phyloP scores from a whole-genome alignment of 106 monocot species.

The Phalaenopsis aphrodite region DNA sequence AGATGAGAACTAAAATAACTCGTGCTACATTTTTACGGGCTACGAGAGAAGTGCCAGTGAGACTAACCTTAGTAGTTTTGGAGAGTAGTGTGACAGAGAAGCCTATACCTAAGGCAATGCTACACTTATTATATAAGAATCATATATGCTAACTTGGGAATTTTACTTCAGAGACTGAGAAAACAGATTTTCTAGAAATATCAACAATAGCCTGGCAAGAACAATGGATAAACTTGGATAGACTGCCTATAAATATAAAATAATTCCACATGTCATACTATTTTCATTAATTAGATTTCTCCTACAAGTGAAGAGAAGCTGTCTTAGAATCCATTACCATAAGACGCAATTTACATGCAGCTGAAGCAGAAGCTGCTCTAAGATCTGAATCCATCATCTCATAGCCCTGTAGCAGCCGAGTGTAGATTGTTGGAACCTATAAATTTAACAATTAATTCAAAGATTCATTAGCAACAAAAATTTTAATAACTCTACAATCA shows the following conservation, averaged over 20 bases:
- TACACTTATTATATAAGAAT: too few species aligned
- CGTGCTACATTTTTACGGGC: too few species aligned
- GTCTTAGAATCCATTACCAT: slow-evolving; percentile 53
- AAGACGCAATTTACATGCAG: slow-evolving; percentile 77
- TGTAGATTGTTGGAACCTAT: slow-evolving; percentile 97
- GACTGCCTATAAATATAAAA: background rate
- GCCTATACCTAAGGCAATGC: too few species aligned
- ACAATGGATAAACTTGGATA: background rate
- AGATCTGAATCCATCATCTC: slow-evolving; percentile 74
- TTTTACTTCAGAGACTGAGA: background rate
- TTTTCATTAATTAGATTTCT: background rate
- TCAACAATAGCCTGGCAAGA: background rate
- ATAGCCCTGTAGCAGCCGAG: slow-evolving; percentile 89
- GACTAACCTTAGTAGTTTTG: too few species aligned
- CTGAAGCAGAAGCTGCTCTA: slow-evolving; percentile 63
- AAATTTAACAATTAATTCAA: background rate
- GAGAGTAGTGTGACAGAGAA: too few species aligned
- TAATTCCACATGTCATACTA: background rate
- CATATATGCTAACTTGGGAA: background rate
- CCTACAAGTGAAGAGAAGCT: background rate
- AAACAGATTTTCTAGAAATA: background rate
- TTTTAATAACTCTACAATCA: background rate
- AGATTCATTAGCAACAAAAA: background rate
- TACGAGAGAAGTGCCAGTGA: too few species aligned
- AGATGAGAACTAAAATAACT: too few species aligned